Evolutionary conservation across 139 green algal genomes (phyloP).

Genomic region (Coelastrella sp.): DNA sequence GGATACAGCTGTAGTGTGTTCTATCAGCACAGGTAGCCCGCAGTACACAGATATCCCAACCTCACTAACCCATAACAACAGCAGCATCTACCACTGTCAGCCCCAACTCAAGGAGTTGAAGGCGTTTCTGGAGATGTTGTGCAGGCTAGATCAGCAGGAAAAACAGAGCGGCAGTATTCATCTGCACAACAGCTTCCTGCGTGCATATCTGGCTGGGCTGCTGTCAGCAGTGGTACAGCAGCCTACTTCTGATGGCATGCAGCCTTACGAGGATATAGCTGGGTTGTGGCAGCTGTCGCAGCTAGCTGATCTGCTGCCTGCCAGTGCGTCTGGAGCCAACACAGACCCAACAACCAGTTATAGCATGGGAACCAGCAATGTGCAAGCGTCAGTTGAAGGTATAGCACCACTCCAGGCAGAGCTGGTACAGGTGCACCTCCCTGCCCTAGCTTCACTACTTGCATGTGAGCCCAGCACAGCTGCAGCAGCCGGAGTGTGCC

Average conservation of each 20-base stretch:
- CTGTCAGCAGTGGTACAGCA: neutral
- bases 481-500: slow-evolving; percentile 11
- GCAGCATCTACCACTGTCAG: neutral
- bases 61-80: too few species aligned
- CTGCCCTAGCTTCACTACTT: neutral
- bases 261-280: neutral
- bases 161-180: neutral
- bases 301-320: slow-evolving; percentile 1
- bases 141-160: neutral
- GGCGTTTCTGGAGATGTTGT: neutral
- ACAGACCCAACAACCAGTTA: neutral
- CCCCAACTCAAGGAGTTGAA: neutral
- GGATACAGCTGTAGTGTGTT: too few species aligned
- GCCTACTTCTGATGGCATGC: neutral
- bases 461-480: neutral
- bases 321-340: neutral
- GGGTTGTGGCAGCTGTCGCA: neutral
- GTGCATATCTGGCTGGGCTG: neutral
- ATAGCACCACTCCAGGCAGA: too few species aligned
- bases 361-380: too few species aligned
- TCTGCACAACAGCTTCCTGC: neutral
- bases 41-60: too few species aligned
- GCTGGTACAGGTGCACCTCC: neutral
- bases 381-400: too few species aligned
- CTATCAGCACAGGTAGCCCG: neutral